Base-by-base conservation (phyloP, 75 land plant genomes). In the Pinus tabuliformis region DNA sequence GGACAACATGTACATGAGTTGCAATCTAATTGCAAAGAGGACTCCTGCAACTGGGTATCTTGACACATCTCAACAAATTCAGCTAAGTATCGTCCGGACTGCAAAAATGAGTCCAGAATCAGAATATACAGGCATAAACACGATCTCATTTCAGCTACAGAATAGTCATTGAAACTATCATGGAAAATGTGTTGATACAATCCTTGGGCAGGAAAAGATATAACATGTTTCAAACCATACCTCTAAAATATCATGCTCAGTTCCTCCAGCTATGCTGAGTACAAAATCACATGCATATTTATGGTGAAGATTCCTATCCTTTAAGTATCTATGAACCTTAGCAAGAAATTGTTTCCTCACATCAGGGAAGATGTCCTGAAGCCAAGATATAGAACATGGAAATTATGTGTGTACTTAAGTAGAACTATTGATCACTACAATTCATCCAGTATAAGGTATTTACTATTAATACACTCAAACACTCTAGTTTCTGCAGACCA, bases 271-370 rank as follows among this genome's bases (percentile, higher is more conserved):
- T 15, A 78, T 83, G 81, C 73, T 75, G 36, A 90, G 76, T 59
- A 89, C 73, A 76, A 91, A 86, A 13, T 89, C 87, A 89, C 92
- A 90, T n/a, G 93, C 99, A 91, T 94, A 96, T 83, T 91, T 93
- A 33, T 77, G 84, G 79, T 93, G 87, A 79, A 96, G 70, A 64
- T 80, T 71, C 58, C 85, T 80, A 45, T 91, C 92, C 77, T 92
- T 96, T 66, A 88, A 73, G 72, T 90, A 96, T 66, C 87, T 94
- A 78, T 91, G 85, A 49, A 93, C 78, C 78, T 96, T 96, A 72
- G 30, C 73, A 21, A 90, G 85, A 61, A 93, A 89, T 21, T 77
- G 37, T 73, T 89, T 93, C 86, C 88, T 89, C 33, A 82, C 94
- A 74, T 93, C 75, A 37, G 89, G 83, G 58, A 77, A 85, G 64